Evolutionary conservation across 2,329 filamentous ascomycete genomes (phyloP), one percentile per base, ranked within the genome.

Genomic region (Aspergillus sp.): DNA sequence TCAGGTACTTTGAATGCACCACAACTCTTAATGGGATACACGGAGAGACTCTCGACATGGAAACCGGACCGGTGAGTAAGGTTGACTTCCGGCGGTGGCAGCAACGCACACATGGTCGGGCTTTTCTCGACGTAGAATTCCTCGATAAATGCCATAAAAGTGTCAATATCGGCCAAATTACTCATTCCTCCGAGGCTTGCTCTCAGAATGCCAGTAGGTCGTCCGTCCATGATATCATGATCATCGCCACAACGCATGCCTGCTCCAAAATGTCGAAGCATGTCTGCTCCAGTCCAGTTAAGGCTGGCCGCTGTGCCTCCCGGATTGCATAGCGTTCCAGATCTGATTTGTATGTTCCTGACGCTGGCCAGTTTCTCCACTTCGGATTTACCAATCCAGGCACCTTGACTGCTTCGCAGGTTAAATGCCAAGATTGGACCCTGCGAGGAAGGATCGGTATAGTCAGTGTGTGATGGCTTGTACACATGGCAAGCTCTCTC

Each of bases 11-110:
- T 80, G 73, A 90, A 96, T 0, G 90, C 90, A 15, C 88, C 90
- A 69, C 95, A 98, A 72, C 92, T 96, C 76, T 99, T 99, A 71
- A 99, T 93, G 0, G 95, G 95, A 70, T 92, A 99, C 0, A 98
- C 85, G 1, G 83, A 86, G 15, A 93, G 83, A 56, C 81, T 82
- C 62, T 89, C 85, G n/a, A 92, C 81, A 49, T 80, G 80, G 56
- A 86, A 79, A 47, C 62, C 62, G 8, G 69, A 57, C 42, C 66
- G 54, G 23, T 25, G 51, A 25, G 25, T 39, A n/a, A 51, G 21
- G n/a, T 59, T n/a, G 51, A 56, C 57, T 47, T 59, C 52, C 7
- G 58, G 15, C 11, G 66, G 53, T 5, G 68, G 59, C 13, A 67
- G 54, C 32, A 71, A 21, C 7, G 66, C 52, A 8, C 64, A 57